phyloP scores from a whole-genome alignment of 2,329 filamentous ascomycete species.

The Clonostachys rhizophaga region DNA sequence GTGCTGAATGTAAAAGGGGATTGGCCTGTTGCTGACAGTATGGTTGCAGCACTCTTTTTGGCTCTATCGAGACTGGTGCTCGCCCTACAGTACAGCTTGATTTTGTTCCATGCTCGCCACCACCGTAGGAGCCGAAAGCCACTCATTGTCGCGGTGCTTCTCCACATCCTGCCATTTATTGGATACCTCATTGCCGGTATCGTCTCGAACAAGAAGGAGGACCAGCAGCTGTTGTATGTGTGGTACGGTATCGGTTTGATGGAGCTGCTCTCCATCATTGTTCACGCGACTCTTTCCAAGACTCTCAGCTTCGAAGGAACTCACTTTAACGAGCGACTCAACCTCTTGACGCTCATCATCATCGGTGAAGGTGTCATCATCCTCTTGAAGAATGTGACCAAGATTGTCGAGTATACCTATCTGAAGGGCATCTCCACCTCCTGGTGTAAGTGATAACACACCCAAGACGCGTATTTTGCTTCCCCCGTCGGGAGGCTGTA shows the following conservation, averaged over 20 bases:
- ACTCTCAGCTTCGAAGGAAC: conserved; percentile 58
- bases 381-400: conserved; percentile 46
- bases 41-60: conserved; percentile 33
- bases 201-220: conserved; percentile 21
- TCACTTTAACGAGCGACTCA: conserved; percentile 60
- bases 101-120: conserved; percentile 34
- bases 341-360: conserved; percentile 60
- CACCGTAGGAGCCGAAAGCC: conserved; percentile 28
- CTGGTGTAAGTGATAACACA: conserved; percentile 24
- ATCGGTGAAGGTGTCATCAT: conserved; percentile 62
- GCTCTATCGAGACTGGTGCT: conserved; percentile 48
- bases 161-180: conserved; percentile 25
- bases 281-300: conserved; percentile 47
- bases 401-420: conserved; percentile 26
- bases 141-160: conserved; percentile 24
- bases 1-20: neutral
- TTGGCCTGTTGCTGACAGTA: neutral
- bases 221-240: conserved; percentile 25
- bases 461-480: neutral
- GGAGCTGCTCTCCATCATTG: conserved; percentile 47
- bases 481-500: neutral
- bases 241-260: conserved; percentile 51
- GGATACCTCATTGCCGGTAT: conserved; percentile 37
- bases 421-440: conserved; percentile 18
- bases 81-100: conserved; percentile 46